Evolutionary conservation across 257 asterid species (phyloP), one percentile per base, ranked within the genome.

Genomic region (Orobanche coerulescens): DNA sequence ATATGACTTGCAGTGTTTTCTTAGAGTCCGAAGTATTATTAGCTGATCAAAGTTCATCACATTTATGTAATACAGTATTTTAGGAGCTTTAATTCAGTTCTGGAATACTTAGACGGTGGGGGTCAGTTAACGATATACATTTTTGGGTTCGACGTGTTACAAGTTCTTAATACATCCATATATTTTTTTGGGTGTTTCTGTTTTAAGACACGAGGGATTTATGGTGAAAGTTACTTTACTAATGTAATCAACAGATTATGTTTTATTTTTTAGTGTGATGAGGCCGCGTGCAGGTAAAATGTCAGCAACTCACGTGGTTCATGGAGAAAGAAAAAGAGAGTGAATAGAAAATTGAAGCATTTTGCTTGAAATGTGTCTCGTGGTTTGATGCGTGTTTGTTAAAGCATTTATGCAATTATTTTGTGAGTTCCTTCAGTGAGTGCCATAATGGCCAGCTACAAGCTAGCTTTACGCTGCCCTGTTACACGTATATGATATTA

Each of bases 111-210:
- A 40, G 34, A 50, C 3, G 5, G 58, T 48, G 34, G 47, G 64
- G 23, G 15, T 56, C 58, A 40, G 16, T 15, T 61, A 47, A 16
- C 19, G n/a, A 24, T 8, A 4, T 25, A 4, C 55, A 13, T 48
- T 49, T 61, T 36, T 60, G 58, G 28, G 37, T 36, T 20, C 66
- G 53, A 34, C 61, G 63, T 31, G 55, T 58, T 28, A 42, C 52
- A 12, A 9, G n/a, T 58, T 20, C 9, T 20, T 36, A 18, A 58
- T 57, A 16, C 9, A 44, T 58, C 16, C 46, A 39, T 39, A 11
- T n/a, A 40, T 14, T 40, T 16, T 39, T 49, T 60, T 46, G 56
- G 24, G 19, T 71, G 48, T 18, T n/a, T 44, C 62, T 26, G 20
- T 31, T 49, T 39, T 5, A 44, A 14, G 60, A 28, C 47, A 15